A percentile compares a stretch with the other conserved stretches of the same genome.
phyloP scores from a whole-genome alignment of 768 basidiomycete genomes.

The Russula dissimulans region DNA sequence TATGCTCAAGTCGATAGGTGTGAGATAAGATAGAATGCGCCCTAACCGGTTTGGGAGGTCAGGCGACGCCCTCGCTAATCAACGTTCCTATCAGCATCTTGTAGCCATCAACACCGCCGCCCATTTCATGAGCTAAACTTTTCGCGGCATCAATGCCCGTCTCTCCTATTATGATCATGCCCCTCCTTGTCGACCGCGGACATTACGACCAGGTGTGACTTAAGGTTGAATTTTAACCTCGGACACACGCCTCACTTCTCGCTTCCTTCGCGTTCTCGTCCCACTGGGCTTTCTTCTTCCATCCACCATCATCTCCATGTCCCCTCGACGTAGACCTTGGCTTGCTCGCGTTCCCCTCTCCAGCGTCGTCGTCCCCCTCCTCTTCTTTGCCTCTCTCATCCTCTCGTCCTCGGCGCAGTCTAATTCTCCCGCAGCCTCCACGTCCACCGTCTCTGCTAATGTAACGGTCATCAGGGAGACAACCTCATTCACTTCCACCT shows the following conservation, averaged over 20 bases:
- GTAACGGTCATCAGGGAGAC: slow-evolving; percentile 41
- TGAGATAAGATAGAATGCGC: background rate
- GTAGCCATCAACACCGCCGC: background rate
- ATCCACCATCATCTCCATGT: slow-evolving; percentile 13
- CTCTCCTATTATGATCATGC: background rate
- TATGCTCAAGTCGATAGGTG: slow-evolving; percentile 3
- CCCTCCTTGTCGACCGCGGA: background rate
- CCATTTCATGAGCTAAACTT: too few relatives aligned
- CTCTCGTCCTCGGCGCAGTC: slow-evolving; percentile 18
- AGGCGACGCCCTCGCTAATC: background rate
- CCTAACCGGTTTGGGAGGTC: background rate
- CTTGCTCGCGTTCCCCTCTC: slow-evolving; percentile 20
- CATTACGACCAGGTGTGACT: background rate
- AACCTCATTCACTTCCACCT: slow-evolving; percentile 40
- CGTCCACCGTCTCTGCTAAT: slow-evolving; percentile 23
- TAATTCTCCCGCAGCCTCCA: background rate
- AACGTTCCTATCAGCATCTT: background rate
- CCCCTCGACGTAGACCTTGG: slow-evolving; percentile 26
- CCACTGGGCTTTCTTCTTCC: slow-evolving; percentile 11
- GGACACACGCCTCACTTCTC: background rate
- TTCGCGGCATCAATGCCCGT: slow-evolving; percentile 12
- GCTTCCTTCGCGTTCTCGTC: background rate
- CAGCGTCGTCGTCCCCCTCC: slow-evolving; percentile 13
- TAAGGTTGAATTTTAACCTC: background rate
- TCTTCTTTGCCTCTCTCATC: slow-evolving; percentile 22